phyloP scores from a whole-genome alignment of 2,329 filamentous ascomycete genomes.

The Aspergillus amoenus region DNA sequence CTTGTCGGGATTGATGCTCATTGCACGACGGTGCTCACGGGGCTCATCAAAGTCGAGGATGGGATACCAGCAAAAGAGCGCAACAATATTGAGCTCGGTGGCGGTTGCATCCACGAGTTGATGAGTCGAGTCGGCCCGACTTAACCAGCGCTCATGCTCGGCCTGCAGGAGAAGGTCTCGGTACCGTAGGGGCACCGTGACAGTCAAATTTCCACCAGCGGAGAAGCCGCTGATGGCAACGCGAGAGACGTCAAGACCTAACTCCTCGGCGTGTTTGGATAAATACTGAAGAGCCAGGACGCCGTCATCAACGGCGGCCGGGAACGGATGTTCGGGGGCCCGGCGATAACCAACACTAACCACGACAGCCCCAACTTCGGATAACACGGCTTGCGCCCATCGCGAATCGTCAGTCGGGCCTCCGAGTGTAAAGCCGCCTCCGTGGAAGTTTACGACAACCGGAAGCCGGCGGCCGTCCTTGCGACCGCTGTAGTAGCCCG shows the following conservation, averaged over 20 bases:
- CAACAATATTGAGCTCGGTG: constrained; percentile 51
- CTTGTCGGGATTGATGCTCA: constrained; percentile 53
- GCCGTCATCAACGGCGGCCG: constrained; percentile 63
- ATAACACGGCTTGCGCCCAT: constrained; percentile 58
- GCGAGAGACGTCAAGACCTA: constrained; percentile 57
- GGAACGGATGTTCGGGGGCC: constrained; percentile 62
- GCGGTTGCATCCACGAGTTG: constrained; percentile 36
- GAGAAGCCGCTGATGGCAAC: constrained; percentile 63
- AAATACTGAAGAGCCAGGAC: constrained; percentile 62
- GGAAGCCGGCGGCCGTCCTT: constrained; percentile 50
- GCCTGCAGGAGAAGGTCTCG: constrained; percentile 39
- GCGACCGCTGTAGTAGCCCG: constrained; percentile 32
- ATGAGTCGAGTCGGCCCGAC: constrained; percentile 34
- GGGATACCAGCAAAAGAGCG: constrained; percentile 63
- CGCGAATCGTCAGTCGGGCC: constrained; percentile 60
- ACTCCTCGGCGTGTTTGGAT: constrained; percentile 54
- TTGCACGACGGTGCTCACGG: constrained; percentile 58
- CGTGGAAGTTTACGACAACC: constrained; percentile 64
- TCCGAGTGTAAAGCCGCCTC: constrained; percentile 63
- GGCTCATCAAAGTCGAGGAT: constrained; percentile 62
- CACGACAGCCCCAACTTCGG: constrained; percentile 57
- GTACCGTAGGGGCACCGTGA: constrained; percentile 61
- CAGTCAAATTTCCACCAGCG: constrained; percentile 62
- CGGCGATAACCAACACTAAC: constrained; percentile 62
- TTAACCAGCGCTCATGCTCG: constrained; percentile 24